Conservation (phyloP, 106 monocot species). For the Gastrodia elata region DNA sequence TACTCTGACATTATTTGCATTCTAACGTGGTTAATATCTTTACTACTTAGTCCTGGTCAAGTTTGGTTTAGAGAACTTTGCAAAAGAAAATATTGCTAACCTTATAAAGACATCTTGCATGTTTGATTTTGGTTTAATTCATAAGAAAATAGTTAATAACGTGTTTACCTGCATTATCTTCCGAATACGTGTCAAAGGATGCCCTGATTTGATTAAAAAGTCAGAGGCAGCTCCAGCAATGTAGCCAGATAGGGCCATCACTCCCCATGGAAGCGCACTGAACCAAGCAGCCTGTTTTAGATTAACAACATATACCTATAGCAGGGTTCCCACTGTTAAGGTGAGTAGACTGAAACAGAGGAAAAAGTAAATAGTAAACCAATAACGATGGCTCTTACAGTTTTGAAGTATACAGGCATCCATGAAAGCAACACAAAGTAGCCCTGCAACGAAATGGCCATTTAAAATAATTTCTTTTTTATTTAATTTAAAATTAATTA, state of each 20-base stretch:
- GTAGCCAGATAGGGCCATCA: slow-evolving; percentile 89
- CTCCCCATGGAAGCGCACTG: slow-evolving; percentile 81
- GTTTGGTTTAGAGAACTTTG: no score
- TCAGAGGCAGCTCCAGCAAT: slow-evolving; percentile 75
- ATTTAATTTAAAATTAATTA: no score
- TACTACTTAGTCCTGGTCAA: background rate
- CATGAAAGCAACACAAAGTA: slow-evolving; percentile 94
- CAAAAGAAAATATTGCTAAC: no score
- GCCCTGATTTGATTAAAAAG: slow-evolving; percentile 62
- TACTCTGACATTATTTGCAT: no score
- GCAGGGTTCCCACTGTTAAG: background rate
- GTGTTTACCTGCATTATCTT: slow-evolving; percentile 73
- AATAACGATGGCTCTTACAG: slow-evolving; percentile 32
- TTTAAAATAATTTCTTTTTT: no score
- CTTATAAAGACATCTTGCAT: no score
- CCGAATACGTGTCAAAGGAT: slow-evolving; percentile 41
- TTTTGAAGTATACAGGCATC: slow-evolving; percentile 98
- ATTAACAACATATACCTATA: slow-evolving; percentile 80
- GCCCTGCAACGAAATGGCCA: no score
- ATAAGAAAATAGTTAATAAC: background rate
- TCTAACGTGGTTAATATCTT: no score
- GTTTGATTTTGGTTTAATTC: no score
- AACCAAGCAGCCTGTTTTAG: slow-evolving; percentile 96
- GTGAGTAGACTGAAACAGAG: background rate
- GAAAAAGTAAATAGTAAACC: background rate